Evolutionary conservation across 257 asterid genomes (phyloP).

Genomic region (Prunella vulgaris): DNA sequence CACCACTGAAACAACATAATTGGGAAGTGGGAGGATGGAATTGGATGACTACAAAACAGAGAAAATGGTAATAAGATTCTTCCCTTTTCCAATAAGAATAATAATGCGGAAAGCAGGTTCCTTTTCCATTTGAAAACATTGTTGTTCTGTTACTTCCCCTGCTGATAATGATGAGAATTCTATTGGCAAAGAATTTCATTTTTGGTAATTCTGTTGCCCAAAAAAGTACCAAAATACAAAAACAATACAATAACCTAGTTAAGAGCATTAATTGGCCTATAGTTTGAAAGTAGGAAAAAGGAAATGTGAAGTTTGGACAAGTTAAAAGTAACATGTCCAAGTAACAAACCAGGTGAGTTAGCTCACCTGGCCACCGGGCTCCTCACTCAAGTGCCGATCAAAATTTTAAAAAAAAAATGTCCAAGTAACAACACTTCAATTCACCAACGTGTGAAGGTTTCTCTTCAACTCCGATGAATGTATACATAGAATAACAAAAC

Average conservation of each 20-base stretch:
- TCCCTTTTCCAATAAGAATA: background rate
- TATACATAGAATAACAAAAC: background rate
- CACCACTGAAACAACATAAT: slow-evolving; percentile 19
- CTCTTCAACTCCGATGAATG: background rate
- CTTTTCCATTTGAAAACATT: background rate
- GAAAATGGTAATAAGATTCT: background rate
- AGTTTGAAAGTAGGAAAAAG: background rate
- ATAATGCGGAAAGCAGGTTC: background rate
- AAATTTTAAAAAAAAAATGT: background rate
- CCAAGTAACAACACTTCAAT: background rate
- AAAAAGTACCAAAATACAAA: no score
- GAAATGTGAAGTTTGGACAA: background rate
- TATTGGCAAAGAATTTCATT: background rate
- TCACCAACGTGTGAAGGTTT: background rate
- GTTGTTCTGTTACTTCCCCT: background rate
- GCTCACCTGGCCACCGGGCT: no score
- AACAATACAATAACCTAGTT: background rate
- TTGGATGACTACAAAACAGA: background rate
- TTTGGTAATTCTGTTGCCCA: no score
- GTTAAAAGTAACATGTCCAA: background rate
- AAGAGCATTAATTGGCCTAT: background rate
- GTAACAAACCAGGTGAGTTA: no score
- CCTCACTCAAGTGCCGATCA: no score
- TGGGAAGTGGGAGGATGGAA: slow-evolving; percentile 22
- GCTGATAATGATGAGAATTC: background rate